A percentile compares a stretch with the other conserved stretches of the same genome.
Conservation (phyloP, 768 basidiomycete species). For the Fomitopsis serialis region DNA sequence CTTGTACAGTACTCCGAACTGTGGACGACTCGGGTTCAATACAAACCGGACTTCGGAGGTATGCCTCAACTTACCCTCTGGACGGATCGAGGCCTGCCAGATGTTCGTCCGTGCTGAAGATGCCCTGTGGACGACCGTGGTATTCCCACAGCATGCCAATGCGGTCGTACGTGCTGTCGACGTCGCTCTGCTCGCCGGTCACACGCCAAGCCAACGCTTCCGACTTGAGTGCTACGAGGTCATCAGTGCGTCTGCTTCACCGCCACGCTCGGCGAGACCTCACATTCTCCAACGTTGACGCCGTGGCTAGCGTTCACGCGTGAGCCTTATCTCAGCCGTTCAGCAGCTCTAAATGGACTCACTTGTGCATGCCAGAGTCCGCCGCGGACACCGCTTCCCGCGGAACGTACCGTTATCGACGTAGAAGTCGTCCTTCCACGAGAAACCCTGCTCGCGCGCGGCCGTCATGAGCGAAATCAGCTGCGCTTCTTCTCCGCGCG, state of each 20-base stretch:
- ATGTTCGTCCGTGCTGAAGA: constrained; percentile 53
- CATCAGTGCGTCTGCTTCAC: background rate
- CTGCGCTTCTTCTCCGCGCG: background rate
- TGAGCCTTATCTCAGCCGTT: background rate
- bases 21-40: background rate
- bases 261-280: background rate
- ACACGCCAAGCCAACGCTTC: background rate
- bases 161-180: constrained; percentile 1
- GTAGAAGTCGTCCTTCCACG: constrained; percentile 1
- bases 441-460: background rate
- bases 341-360: background rate
- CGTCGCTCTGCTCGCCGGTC: constrained; percentile 2
- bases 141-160: constrained; percentile 48
- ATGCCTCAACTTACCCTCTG: constrained; percentile 34
- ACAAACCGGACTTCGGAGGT: background rate
- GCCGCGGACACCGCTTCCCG: background rate
- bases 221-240: background rate
- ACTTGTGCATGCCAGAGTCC: too few relatives aligned
- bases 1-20: constrained; percentile 53
- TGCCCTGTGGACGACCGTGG: constrained; percentile 51
- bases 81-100: constrained; percentile 45
- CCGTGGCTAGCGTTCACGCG: background rate
- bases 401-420: constrained; percentile 2
- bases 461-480: background rate
- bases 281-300: background rate